Base-by-base conservation (phyloP, 345 rosid species). In the Erysimum cheiranthoides region DNA sequence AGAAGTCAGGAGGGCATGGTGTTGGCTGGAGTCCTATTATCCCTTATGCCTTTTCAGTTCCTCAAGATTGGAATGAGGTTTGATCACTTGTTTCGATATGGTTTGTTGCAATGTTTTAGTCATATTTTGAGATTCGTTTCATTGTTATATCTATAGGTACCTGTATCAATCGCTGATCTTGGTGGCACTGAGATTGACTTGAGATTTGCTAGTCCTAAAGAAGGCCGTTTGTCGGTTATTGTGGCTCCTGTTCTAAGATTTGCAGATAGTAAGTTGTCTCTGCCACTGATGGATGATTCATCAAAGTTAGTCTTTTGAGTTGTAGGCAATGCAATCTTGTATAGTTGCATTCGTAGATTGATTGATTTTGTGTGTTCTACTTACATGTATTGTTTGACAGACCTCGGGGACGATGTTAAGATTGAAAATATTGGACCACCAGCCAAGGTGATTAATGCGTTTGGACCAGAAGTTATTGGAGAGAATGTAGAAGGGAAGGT, bases 21-120 rank as follows among this genome's bases (percentile, higher is more conserved):
- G 97, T 91, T 39, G 98, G 98, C 53, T 93, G 98, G 98, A 89
- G 96, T 87, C 97, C 98, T 30, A 93, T 93, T 42, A 91, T 89
- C 75, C 98, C 98, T 66, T 93, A 93, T 54, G 8, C 65, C 47
- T 93, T 93, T 70, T 77, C 85, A 1, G 92, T 91, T 69, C 91
- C 97, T 66, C 84, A 80, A 79, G 91, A 79, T 17, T 93, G 97
- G 97, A 91, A 86, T 53, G 97, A 93, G 98, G 98, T 93, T 73
- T 50, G 6, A 0, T 16, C n/a, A 10, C 30, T 38, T 31, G 0
- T 25, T 39, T n/a, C n/a, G n/a, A 28, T 4, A 8, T 21, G 31
- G 34, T 34, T 34, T 16, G 6, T 13, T 57, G 3, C 6, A 2
- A 17, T 40, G 40, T 12, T 30, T 5, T 3, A 30, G 10, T 46